Base-by-base conservation (phyloP, 2,329 filamentous ascomycete genomes). In the Paraconiothyrium sp. region DNA sequence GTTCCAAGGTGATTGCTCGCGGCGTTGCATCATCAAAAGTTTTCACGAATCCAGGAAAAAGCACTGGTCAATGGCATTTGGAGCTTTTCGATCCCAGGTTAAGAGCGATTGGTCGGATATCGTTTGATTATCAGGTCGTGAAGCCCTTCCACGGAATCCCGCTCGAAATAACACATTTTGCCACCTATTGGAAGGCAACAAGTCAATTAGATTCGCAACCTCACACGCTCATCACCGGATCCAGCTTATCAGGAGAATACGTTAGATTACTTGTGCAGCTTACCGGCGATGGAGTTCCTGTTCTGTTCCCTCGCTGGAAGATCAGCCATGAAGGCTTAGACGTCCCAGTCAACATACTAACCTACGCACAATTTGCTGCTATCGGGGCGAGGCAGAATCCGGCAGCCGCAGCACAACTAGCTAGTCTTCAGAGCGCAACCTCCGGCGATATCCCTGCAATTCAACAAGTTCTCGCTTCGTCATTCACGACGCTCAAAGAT, bases 141-240 rank as follows among this genome's bases (percentile, higher is more conserved):
- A 97, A 97, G 74, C 95, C 95, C 0, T 99, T 98, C 81, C 89
- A 90, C 65, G 94, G 95, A 8, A 91, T 93, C 63, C 93, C 95
- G 3, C 84, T 99, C 24, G 95, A 99, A 78, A 97, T 99, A 63
- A 97, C 95, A 1, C 94, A 98, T 74, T 99, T 98, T 71, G 95
- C 97, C 65, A 98, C 95, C 0, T 99, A 99, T 79, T 99, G 95
- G 95, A 99, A 98, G 79, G 94, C 94, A 0, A 99, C 95, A 1
- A 97, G 93, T 72, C 93, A 97, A 70, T 86, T 95, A 51, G 93
- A 97, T 76, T 89, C 92, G 54, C 92, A 93, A 50, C 90, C 91
- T 27, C 95, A 88, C 73, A 92, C 93, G 27, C 88, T 98, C 27
- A 92, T 99, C 20, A 98, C 94, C 0, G 95, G 94, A 0, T 98